These are phyloP conservation scores for Naganishia antarctica DNA, from an alignment of 768 basidiomycete genomes.

Conservation along the genomic window DNA sequence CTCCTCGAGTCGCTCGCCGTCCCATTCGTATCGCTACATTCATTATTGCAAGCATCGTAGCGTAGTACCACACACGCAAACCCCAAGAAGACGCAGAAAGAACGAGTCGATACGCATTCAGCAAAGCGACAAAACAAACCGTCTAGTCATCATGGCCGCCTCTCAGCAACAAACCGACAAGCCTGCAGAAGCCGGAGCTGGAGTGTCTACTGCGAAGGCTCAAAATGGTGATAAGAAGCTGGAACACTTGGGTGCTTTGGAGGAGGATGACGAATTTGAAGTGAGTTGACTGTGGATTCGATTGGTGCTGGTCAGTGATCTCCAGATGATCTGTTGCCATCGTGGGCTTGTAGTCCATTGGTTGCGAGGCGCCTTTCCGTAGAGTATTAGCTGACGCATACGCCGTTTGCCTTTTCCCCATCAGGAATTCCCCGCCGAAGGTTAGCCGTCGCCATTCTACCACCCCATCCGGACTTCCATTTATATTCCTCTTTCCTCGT, in stretches of 20 bases:
- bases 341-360: too few relatives aligned
- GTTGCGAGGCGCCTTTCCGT: too few relatives aligned
- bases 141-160: neutral
- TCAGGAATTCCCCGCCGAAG: constrained; percentile 77
- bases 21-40: too few relatives aligned
- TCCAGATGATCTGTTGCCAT: too few relatives aligned
- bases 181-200: constrained; percentile 18
- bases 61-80: too few relatives aligned
- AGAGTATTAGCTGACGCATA: too few relatives aligned
- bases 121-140: neutral
- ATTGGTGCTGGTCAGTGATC: too few relatives aligned
- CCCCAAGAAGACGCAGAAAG: too few relatives aligned
- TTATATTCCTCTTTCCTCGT: neutral
- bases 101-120: neutral
- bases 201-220: constrained; percentile 18
- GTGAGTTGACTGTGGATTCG: constrained; percentile 43
- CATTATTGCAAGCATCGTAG: too few relatives aligned
- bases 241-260: constrained; percentile 77
- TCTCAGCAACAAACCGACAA: constrained; percentile 4
- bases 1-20: too few relatives aligned
- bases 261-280: constrained; percentile 94
- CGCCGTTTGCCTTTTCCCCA: neutral
- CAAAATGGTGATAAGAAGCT: constrained; percentile 46
- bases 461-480: constrained; percentile 2
- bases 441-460: constrained; percentile 51